Evolutionary conservation across 768 basidiomycete genomes (phyloP).

Genomic region (Lentinula sp.): DNA sequence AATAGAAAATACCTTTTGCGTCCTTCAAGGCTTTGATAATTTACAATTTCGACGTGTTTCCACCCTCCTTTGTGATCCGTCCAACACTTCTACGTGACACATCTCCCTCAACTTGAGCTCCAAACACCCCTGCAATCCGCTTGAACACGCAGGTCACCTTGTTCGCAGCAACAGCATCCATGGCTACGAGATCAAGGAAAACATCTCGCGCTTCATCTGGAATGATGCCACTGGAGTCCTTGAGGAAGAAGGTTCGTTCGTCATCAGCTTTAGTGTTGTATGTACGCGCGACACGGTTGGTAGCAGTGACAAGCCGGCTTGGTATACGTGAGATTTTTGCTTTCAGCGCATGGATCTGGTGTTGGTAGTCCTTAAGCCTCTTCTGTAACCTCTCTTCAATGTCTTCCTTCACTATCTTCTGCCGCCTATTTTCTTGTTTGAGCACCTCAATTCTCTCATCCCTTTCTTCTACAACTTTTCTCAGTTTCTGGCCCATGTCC

Average conservation of each 20-base stretch:
- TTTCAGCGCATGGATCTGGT: neutral
- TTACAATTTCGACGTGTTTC: no score
- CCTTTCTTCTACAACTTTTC: neutral
- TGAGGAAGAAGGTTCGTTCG: neutral
- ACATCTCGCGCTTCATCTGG: neutral
- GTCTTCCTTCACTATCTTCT: neutral
- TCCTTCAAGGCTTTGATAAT: neutral
- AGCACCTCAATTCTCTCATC: neutral
- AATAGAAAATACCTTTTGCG: neutral
- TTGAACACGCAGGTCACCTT: neutral
- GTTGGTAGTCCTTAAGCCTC: neutral
- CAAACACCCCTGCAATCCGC: neutral
- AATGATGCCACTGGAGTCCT: neutral
- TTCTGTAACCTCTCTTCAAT: neutral
- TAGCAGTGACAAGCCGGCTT: neutral
- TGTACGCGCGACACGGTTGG: no score
- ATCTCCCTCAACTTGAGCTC: neutral
- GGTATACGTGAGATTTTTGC: neutral
- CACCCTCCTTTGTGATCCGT: neutral
- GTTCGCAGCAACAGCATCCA: neutral
- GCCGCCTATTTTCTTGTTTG: neutral
- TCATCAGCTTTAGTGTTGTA: no score
- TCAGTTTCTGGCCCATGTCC: neutral
- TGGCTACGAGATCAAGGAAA: neutral
- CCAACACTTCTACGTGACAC: neutral